A percentile compares a stretch with the other conserved stretches of the same genome.
Conservation (phyloP, 805 yeast genomes). For the Cyberlindnera petersonii region DNA sequence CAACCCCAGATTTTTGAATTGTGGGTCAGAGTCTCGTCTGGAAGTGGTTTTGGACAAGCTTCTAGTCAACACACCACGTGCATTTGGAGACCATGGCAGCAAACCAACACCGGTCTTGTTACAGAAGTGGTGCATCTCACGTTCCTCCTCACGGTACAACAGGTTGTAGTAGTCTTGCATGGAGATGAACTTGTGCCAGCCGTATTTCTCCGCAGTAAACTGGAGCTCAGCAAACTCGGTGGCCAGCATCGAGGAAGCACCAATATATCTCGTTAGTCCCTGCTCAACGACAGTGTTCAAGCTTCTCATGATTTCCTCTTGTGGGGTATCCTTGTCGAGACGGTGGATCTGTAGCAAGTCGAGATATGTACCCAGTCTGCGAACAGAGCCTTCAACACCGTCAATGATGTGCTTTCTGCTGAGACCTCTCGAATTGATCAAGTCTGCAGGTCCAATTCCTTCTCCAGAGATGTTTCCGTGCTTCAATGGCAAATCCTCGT, state of each 20-base stretch:
- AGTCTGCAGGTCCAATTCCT: constrained; percentile 7
- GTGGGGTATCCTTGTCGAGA: constrained; percentile 40
- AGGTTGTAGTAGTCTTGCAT: constrained; percentile 55
- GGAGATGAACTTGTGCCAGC: constrained; percentile 54
- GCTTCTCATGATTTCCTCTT: constrained; percentile 49
- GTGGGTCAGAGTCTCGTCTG: constrained; percentile 11
- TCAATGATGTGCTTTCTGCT: constrained; percentile 45
- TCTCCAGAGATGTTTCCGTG: constrained; percentile 1
- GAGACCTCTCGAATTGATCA: constrained; percentile 34
- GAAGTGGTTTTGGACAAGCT: constrained; percentile 29
- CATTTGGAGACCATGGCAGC: constrained; percentile 59
- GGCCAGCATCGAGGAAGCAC: constrained; percentile 59
- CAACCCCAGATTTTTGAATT: constrained; percentile 6
- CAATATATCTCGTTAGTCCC: constrained; percentile 50
- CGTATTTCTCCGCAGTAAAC: constrained; percentile 47
- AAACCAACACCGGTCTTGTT: constrained; percentile 47
- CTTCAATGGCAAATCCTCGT: constrained; percentile 12
- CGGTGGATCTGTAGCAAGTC: constrained; percentile 52
- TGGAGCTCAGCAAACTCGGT: constrained; percentile 37
- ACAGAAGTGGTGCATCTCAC: constrained; percentile 56
- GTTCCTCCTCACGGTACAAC: constrained; percentile 54
- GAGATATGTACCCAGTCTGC: constrained; percentile 42
- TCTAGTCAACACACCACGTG: constrained; percentile 51
- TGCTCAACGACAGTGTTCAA: constrained; percentile 43
- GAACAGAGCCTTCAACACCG: constrained; percentile 36